Evolutionary conservation across 306 rosid genomes (phyloP).

Genomic region (Pueraria montana): DNA sequence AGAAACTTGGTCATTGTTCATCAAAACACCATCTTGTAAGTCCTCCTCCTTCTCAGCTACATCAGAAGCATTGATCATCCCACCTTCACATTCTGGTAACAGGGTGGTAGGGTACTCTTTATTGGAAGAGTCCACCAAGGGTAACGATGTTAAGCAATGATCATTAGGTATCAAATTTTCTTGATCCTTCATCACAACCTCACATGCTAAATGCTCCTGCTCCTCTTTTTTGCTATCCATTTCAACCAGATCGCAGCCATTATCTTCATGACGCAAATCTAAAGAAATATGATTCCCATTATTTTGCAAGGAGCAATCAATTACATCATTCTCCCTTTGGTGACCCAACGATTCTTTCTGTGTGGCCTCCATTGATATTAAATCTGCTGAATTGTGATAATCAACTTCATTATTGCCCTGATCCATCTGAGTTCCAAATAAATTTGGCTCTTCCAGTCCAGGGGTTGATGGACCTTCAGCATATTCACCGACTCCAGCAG

Average conservation of each 20-base stretch:
- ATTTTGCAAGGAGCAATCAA: slow-evolving; percentile 54
- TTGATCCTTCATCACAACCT: slow-evolving; percentile 47
- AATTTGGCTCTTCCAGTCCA: slow-evolving; percentile 70
- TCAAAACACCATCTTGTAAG: slow-evolving; percentile 62
- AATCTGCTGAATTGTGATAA: slow-evolving; percentile 59
- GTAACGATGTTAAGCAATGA: slow-evolving; percentile 46
- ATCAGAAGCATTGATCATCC: slow-evolving; percentile 57
- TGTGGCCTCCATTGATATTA: slow-evolving; percentile 47
- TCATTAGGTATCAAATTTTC: slow-evolving; percentile 56
- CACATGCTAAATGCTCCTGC: slow-evolving; percentile 51
- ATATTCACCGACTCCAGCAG: slow-evolving; percentile 54
- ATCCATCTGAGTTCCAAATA: slow-evolving; percentile 62
- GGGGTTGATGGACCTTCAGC: slow-evolving; percentile 81
- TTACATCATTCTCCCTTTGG: slow-evolving; percentile 49
- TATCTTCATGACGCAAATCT: slow-evolving; percentile 56
- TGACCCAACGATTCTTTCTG: slow-evolving; percentile 48
- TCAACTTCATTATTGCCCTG: slow-evolving; percentile 70
- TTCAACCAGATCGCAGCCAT: slow-evolving; percentile 56
- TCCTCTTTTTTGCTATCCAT: slow-evolving; percentile 57
- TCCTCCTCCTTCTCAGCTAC: slow-evolving; percentile 66
- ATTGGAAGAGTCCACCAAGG: slow-evolving; percentile 42
- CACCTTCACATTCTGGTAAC: slow-evolving; percentile 59
- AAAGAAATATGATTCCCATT: slow-evolving; percentile 48
- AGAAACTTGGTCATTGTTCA: slow-evolving; percentile 59
- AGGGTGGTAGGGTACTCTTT: slow-evolving; percentile 40